Evolutionary conservation across 192 early-diverging fungal genomes (phyloP).

Genomic region (Coemansia sp.): DNA sequence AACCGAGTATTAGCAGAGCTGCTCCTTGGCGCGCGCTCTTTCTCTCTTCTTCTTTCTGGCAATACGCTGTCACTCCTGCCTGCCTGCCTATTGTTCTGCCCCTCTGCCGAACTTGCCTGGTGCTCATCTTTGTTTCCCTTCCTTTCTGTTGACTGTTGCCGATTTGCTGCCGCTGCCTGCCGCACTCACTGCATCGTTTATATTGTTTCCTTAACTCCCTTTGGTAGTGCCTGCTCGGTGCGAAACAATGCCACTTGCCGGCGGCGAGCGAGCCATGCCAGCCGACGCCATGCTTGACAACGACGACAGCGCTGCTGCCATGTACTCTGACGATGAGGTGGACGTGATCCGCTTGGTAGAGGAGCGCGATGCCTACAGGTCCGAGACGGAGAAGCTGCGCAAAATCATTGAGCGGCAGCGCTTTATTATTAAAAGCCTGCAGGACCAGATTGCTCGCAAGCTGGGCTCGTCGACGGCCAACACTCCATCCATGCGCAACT

Average conservation of each 20-base stretch:
- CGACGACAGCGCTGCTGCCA: constrained; percentile 5
- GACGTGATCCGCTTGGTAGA: constrained; percentile 47
- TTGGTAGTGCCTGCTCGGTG: not conserved
- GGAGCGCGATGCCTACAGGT: constrained; percentile 67
- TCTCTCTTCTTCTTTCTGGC: not conserved
- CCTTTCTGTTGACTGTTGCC: not conserved
- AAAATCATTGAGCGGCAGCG: constrained; percentile 89
- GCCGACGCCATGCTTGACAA: constrained; percentile 6
- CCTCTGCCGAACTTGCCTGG: not conserved
- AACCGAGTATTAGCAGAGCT: too few species aligned
- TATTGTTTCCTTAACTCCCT: constrained; percentile 14
- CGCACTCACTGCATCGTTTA: not conserved
- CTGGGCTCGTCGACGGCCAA: constrained; percentile 26
- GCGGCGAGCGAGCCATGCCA: constrained; percentile 2
- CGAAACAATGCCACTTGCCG: constrained; percentile 2
- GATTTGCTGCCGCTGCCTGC: not conserved
- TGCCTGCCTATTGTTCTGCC: not conserved
- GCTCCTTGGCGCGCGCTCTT: too few species aligned
- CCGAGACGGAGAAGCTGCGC: constrained; percentile 85
- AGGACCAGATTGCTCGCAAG: constrained; percentile 56
- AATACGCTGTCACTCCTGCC: not conserved
- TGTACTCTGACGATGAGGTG: constrained; percentile 9
- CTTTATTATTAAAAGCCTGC: constrained; percentile 79
- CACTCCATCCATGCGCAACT: constrained; percentile 18
- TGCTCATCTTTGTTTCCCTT: not conserved